These are phyloP conservation scores for Seminavis robusta DNA, from an alignment of 108 stramenopile species.

Conservation along the genomic window DNA sequence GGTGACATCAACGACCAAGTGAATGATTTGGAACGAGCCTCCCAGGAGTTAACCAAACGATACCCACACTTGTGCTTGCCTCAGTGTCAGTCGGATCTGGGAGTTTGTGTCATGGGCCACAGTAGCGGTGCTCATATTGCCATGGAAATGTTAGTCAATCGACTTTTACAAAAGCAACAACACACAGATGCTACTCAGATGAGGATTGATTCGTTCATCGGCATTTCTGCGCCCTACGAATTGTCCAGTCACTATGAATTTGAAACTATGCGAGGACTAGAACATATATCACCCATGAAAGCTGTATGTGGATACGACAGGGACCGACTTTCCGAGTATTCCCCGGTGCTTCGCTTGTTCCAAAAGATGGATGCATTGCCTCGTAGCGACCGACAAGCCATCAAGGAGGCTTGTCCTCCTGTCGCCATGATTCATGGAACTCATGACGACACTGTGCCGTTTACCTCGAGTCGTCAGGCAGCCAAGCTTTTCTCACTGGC, in stretches of 20 bases:
- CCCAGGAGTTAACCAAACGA: constrained; percentile 6
- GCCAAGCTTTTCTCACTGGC: constrained; percentile 47
- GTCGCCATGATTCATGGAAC: constrained; percentile 69
- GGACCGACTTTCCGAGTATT: constrained; percentile 40
- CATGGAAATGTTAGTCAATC: constrained; percentile 50
- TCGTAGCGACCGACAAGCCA: too few relatives aligned
- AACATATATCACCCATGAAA: constrained; percentile 83
- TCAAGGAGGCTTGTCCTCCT: constrained; percentile 22
- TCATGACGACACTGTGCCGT: constrained; percentile 79
- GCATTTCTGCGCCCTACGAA: constrained; percentile 73
- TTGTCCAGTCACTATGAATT: constrained; percentile 81
- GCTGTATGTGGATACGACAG: constrained; percentile 59
- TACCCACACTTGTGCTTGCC: constrained; percentile 43
- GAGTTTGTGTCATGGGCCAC: too few relatives aligned
- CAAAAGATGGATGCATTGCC: not conserved
- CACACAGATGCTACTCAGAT: too few relatives aligned
- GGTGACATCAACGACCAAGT: constrained; percentile 51
- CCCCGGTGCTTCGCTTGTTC: constrained; percentile 47
- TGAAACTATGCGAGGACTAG: constrained; percentile 78
- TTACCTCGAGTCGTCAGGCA: constrained; percentile 71
- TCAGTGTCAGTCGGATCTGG: too few relatives aligned
- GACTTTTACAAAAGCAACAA: constrained; percentile 8
- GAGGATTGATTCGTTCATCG: constrained; percentile 46
- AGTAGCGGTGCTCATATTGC: constrained; percentile 78
- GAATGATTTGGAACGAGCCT: constrained; percentile 47